These are phyloP conservation scores for Cladosporium sp. DNA, from an alignment of 2,329 filamentous ascomycete genomes.

Conservation along the genomic window DNA sequence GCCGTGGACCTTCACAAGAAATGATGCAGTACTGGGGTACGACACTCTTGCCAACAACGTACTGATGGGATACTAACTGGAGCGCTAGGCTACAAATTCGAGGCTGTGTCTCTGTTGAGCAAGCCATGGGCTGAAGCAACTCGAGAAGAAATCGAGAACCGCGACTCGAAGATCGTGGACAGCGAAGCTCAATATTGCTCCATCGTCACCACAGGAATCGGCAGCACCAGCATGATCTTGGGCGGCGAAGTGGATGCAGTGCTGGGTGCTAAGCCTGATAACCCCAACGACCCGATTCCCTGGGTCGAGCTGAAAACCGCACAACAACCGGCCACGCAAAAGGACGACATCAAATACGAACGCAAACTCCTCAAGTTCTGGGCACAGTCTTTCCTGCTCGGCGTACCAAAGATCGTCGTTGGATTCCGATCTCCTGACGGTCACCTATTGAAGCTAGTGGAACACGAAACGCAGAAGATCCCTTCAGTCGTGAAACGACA, in stretches of 20 bases:
- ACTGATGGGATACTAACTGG: background rate
- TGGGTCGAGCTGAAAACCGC: slow-evolving; percentile 96
- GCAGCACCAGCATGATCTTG: slow-evolving; percentile 70
- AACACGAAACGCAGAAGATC: slow-evolving; percentile 76
- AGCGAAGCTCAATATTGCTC: slow-evolving; percentile 97
- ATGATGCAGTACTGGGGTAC: slow-evolving; percentile 92
- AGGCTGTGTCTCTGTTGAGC: slow-evolving; percentile 77
- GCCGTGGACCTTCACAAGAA: slow-evolving; percentile 61
- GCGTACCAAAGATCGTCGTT: slow-evolving; percentile 87
- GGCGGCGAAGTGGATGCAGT: slow-evolving; percentile 95
- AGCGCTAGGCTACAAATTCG: slow-evolving; percentile 88
- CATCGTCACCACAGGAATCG: slow-evolving; percentile 84
- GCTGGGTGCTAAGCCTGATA: slow-evolving; percentile 76
- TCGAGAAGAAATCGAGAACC: slow-evolving; percentile 74
- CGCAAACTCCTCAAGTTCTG: slow-evolving; percentile 72
- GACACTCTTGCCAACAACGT: slow-evolving; percentile 14
- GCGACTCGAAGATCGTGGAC: slow-evolving; percentile 71
- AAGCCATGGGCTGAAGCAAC: slow-evolving; percentile 70
- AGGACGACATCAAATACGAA: slow-evolving; percentile 71
- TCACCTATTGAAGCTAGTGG: slow-evolving; percentile 69
- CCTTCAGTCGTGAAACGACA: slow-evolving; percentile 68
- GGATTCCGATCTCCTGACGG: slow-evolving; percentile 79
- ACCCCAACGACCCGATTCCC: slow-evolving; percentile 68
- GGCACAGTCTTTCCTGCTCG: slow-evolving; percentile 68
- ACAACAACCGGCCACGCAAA: slow-evolving; percentile 52